phyloP scores from a whole-genome alignment of 2,329 filamentous ascomycete genomes.

The Daldinia eschscholtzii region DNA sequence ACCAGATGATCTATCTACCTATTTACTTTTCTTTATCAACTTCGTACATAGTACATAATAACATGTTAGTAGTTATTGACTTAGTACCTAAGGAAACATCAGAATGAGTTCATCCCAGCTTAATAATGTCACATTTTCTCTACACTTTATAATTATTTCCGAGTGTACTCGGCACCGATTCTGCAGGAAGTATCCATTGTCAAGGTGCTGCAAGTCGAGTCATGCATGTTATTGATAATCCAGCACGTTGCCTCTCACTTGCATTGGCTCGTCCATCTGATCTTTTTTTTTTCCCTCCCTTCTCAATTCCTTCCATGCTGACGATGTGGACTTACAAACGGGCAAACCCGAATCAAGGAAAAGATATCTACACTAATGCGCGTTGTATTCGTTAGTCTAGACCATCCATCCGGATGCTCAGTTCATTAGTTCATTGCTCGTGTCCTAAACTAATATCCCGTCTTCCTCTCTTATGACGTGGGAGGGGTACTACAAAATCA shows the following conservation, averaged over 20 bases:
- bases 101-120: neutral
- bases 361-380: neutral
- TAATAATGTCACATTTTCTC: conserved; percentile 4
- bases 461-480: conserved; percentile 3
- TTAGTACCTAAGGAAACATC: no score
- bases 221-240: conserved; percentile 23
- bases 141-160: conserved; percentile 2
- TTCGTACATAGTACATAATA: neutral
- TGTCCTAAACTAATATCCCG: no score
- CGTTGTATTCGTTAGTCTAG: neutral
- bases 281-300: conserved; percentile 25
- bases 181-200: conserved; percentile 1
- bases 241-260: conserved; percentile 22
- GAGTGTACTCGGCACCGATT: conserved; percentile 23
- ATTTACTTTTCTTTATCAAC: neutral
- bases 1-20: conserved; percentile 5
- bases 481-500: neutral
- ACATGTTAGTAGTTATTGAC: no score
- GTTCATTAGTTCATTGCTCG: neutral
- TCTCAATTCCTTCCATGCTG: conserved; percentile 2
- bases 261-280: conserved; percentile 34
- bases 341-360: conserved; percentile 3
- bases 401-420: neutral
- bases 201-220: conserved; percentile 13
- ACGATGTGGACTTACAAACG: neutral